Base-by-base conservation (phyloP, 2,329 filamentous ascomycete species). In the Beauveria scarabaeidicola region DNA sequence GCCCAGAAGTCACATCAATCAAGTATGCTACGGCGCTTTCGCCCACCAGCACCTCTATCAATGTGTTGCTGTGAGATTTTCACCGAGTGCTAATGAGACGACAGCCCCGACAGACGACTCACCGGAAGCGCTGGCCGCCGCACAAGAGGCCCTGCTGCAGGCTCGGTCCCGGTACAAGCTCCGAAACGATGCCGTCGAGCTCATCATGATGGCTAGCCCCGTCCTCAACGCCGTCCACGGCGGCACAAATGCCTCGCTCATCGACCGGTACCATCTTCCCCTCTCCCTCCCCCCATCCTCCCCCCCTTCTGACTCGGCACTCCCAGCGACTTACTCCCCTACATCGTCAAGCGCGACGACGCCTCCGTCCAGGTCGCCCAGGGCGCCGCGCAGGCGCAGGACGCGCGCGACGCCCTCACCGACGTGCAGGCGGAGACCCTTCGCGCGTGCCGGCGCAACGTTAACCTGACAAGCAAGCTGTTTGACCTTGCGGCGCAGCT, bases 161-260 rank as follows among this genome's bases (percentile, higher is more conserved):
- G 84, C 89, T 27, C 85, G 85, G 68, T 85, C 89, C 59, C 79
- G 80, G 61, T 89, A 90, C 71, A 79, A 84, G 44, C 77, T 93
- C 59, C 84, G 84, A 63, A 87, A 87, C 69, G 84, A 84, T 62
- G 85, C 89, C 23, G 78, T 86, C 23, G 84, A 88, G 62, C 84
- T 81, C 51, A 84, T 90, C 57, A 73, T 94, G 64, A 83, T 84
- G 65, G 85, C 86, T 60, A 87, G 90, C 66, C 90, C 91, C 8
- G 85, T 89, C 44, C 76, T 95, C 60, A 90, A 89, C 67, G 87
- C 90, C 7, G 84, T 93, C 43, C 89, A 95, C 70, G 77, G 82
- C 61, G 85, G 85, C 47, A 82, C 81, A 13, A 79, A 83, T 61
- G 81, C 84, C 19, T 82, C 84, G 2, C 81, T 83, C 48, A 77